Conservation (phyloP, 805 yeast genomes). For the Naumovozyma castellii region DNA sequence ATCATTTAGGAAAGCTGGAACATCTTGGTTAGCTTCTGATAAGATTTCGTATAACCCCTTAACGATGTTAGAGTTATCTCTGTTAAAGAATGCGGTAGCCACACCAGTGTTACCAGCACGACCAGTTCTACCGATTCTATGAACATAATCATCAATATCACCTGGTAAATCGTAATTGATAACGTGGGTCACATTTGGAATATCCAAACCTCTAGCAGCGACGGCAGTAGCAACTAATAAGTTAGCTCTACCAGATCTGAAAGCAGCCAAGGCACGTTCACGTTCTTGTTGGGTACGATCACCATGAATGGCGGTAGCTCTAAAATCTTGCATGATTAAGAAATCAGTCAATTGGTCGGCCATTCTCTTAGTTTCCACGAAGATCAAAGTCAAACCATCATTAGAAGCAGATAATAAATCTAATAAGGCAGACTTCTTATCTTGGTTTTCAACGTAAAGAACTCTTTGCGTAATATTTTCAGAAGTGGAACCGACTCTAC, state of each 20-base stretch:
- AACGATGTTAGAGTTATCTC: conserved; percentile 82
- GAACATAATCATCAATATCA: conserved; percentile 97
- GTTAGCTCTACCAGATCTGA: conserved; percentile 87
- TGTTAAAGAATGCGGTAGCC: conserved; percentile 97
- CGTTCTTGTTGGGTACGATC: conserved; percentile 97
- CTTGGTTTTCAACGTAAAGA: conserved; percentile 84
- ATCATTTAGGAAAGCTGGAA: conserved; percentile 77
- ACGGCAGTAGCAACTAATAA: conserved; percentile 98
- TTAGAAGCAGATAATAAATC: conserved; percentile 78
- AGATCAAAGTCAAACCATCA: conserved; percentile 80
- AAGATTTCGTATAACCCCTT: conserved; percentile 81
- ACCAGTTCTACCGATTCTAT: conserved; percentile 99
- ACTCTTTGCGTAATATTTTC: conserved; percentile 96
- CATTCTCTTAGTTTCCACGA: conserved; percentile 97
- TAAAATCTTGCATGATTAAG: conserved; percentile 79
- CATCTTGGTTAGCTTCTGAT: conserved; percentile 94
- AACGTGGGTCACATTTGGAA: conserved; percentile 97
- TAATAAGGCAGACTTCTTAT: conserved; percentile 81
- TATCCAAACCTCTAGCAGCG: conserved; percentile 99
- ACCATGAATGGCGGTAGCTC: conserved; percentile 98
- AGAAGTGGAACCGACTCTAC: conserved; percentile 98
- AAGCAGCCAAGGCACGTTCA: conserved; percentile 91
- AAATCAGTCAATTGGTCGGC: conserved; percentile 93
- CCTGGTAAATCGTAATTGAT: conserved; percentile 94
- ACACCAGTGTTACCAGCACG: conserved; percentile 99